phyloP scores from a whole-genome alignment of 202 grass and related monocot species.

The Panicum hallii region DNA sequence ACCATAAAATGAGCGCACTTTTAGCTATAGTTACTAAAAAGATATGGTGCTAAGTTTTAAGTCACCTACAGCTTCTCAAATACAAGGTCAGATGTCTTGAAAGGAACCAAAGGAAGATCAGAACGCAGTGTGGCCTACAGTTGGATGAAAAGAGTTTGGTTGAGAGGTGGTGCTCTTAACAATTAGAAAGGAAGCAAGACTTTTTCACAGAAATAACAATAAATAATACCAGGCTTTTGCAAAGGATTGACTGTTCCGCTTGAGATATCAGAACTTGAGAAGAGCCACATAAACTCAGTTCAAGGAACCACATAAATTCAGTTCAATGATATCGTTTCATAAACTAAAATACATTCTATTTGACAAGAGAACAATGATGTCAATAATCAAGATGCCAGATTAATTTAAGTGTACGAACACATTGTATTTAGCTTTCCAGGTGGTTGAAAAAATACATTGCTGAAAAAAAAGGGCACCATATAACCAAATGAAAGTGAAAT shows the following conservation, averaged over 20 bases:
- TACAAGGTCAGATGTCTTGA: conserved; percentile 63
- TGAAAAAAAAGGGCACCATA: conserved; percentile 14
- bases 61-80: conserved; percentile 76
- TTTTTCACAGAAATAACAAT: conserved; percentile 20
- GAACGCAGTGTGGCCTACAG: conserved; percentile 82
- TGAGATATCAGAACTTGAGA: conserved; percentile 74
- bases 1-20: not conserved
- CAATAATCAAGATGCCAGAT: conserved; percentile 26
- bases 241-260: conserved; percentile 79
- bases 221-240: conserved; percentile 86
- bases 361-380: conserved; percentile 10
- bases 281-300: conserved; percentile 34
- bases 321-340: conserved; percentile 2
- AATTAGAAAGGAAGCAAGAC: conserved; percentile 5
- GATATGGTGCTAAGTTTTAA: not conserved
- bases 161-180: conserved; percentile 12
- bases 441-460: not conserved
- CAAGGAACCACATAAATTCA: no score
- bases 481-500: conserved; percentile 1
- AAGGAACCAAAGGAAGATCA: conserved; percentile 95
- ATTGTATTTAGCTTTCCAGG: conserved; percentile 1
- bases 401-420: not conserved
- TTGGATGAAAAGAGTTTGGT: conserved; percentile 28
- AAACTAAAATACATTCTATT: not conserved
- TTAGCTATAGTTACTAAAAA: not conserved